Percentiles rank a stretch among this genome's conserved stretches.
phyloP scores from a whole-genome alignment of 441 rosid genomes.

The Pelargonium australe region DNA sequence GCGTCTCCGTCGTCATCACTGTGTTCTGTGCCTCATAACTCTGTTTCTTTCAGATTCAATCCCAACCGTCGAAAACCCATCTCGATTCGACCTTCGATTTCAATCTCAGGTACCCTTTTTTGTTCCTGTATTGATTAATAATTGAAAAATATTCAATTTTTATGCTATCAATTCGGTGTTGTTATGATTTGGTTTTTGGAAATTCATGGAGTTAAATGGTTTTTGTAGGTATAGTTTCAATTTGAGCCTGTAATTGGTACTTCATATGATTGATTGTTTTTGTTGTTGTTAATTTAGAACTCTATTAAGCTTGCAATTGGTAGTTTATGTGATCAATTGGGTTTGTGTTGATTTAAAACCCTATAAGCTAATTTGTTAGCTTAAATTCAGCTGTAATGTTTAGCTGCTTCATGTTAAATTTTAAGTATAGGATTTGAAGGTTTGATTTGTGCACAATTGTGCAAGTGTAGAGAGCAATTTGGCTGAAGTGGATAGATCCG shows the following conservation, averaged over 20 bases:
- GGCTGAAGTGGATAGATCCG: too few relatives aligned
- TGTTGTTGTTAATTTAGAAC: background rate
- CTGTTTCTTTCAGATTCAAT: conserved; percentile 41
- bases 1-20: conserved; percentile 10
- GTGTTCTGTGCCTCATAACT: conserved; percentile 13
- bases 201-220: background rate
- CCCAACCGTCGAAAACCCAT: conserved; percentile 35
- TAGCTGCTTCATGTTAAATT: background rate
- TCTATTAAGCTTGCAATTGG: background rate
- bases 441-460: background rate
- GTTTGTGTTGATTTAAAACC: background rate
- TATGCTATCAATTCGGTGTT: background rate
- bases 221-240: background rate
- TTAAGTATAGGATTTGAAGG: background rate
- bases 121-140: background rate
- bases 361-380: background rate
- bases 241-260: background rate
- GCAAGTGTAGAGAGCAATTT: background rate
- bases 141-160: background rate
- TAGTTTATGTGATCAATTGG: background rate
- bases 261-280: background rate
- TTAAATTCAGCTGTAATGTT: background rate
- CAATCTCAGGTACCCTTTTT: conserved; percentile 40
- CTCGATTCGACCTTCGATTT: conserved; percentile 44
- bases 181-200: background rate